Base-by-base conservation (phyloP, 1,284 basidiomycete genomes). In the Hypsizygus ulmarius region DNA sequence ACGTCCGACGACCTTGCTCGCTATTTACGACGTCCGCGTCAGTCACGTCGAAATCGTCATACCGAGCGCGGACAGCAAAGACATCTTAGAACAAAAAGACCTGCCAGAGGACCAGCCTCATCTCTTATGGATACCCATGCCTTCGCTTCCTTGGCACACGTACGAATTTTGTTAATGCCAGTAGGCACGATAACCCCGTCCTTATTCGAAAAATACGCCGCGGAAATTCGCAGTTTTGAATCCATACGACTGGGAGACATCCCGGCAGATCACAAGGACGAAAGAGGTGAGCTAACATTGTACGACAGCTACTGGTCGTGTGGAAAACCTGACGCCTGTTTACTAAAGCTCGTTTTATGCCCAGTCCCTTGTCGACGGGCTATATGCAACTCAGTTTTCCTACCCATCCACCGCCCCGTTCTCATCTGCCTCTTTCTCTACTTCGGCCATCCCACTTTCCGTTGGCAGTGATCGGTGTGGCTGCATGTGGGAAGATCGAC, bases 401-500 rank as follows among this genome's bases (percentile, higher is more conserved):
- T 8, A 82, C 79, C 4, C 89, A 86, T 63, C 87, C 84, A 11
- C 81, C 76, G 14, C 78, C 82, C 25, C 71, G 70, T 44, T 76
- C 77, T 21, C 84, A 83, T 59, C 59, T 68, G 15, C 69, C 78
- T 10, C 71, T 86, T 41, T 79, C 81, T 29, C 75, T 88, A 34
- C 77, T 93, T 55, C 79, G 88, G 30, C 82, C 84, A 3, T 90
- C 90, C 1, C 81, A 85, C 53, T 90, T 91, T 55, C 81, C 88
- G 11, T 68, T 92, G 11, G 90, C 84, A 27, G 79, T 91, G 38
- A 82, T 93, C 57, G 91, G 90, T 18, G 74, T 93, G 32, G 81
- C 87, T 37, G 74, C 79, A 25, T 85, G 81, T 59, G 79, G 81
- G 5, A 71, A 77, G 45, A 69, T 71, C 21, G 77, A 81, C 52